A percentile compares a stretch with the other conserved stretches of the same genome.
Conservation (phyloP, 2,329 filamentous ascomycete genomes). For the Colletotrichum sojae region DNA sequence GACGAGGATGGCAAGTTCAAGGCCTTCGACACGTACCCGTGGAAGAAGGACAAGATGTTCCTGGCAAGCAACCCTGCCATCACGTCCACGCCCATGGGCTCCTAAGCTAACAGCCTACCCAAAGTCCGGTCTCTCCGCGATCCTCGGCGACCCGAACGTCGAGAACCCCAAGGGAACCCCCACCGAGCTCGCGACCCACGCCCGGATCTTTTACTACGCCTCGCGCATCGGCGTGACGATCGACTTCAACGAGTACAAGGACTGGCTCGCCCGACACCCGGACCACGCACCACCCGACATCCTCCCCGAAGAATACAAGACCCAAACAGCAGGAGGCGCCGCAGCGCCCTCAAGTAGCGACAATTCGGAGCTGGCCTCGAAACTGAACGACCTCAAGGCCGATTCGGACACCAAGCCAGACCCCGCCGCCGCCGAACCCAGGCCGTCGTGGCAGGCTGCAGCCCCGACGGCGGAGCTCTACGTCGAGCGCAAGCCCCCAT, state of each 20-base stretch:
- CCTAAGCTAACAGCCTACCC: neutral
- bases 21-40: constrained; percentile 76
- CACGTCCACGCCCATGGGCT: neutral
- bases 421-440: constrained; percentile 1
- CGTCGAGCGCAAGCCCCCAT: constrained; percentile 54
- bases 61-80: constrained; percentile 61
- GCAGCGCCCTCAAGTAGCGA: constrained; percentile 32
- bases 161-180: constrained; percentile 63
- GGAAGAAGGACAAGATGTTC: constrained; percentile 78
- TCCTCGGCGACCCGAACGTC: constrained; percentile 68
- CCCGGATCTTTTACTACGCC: constrained; percentile 77
- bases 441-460: constrained; percentile 63
- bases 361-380: constrained; percentile 30
- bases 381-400: constrained; percentile 28
- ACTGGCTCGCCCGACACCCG: constrained; percentile 66
- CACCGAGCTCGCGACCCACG: constrained; percentile 73
- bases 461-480: constrained; percentile 64
- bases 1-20: constrained; percentile 64
- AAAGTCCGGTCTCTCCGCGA: constrained; percentile 74
- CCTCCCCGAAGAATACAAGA: constrained; percentile 52
- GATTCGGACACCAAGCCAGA: neutral
- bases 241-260: constrained; percentile 77
- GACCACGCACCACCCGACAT: constrained; percentile 53
- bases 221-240: constrained; percentile 66
- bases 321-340: constrained; percentile 3